These are phyloP conservation scores for Biscogniauxia mediterranea DNA, from an alignment of 2,329 filamentous ascomycete species.

Conservation along the genomic window DNA sequence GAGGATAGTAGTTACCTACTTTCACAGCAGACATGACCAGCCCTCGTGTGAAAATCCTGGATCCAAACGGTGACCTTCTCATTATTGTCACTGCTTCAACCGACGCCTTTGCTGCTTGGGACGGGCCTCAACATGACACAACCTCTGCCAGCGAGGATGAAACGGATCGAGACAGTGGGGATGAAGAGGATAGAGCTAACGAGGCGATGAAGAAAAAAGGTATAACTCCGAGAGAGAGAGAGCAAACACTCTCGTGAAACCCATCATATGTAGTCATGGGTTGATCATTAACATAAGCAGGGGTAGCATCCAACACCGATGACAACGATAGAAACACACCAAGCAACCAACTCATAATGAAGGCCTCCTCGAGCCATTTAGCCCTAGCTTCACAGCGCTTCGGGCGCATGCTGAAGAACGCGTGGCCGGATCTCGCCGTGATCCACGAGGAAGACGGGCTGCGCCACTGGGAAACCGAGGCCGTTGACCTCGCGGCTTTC, in stretches of 20 bases:
- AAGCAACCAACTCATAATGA: neutral
- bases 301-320: neutral
- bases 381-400: neutral
- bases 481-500: neutral
- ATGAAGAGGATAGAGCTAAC: too few species aligned
- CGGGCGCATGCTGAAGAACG: neutral
- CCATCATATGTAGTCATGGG: neutral
- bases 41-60: neutral
- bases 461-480: neutral
- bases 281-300: neutral
- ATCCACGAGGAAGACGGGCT: neutral
- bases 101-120: neutral
- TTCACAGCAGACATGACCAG: neutral
- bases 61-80: neutral
- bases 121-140: neutral
- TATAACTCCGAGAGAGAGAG: neutral
- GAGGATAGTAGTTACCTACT: neutral
- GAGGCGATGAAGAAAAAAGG: too few species aligned
- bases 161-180: too few species aligned
- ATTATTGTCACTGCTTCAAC: neutral
- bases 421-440: neutral
- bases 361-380: neutral
- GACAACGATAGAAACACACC: neutral
- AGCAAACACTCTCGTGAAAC: neutral
- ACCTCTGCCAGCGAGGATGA: neutral